Evolutionary conservation across 164 flowering plant species (phyloP).

Genomic region (Warburgia ugandensis): DNA sequence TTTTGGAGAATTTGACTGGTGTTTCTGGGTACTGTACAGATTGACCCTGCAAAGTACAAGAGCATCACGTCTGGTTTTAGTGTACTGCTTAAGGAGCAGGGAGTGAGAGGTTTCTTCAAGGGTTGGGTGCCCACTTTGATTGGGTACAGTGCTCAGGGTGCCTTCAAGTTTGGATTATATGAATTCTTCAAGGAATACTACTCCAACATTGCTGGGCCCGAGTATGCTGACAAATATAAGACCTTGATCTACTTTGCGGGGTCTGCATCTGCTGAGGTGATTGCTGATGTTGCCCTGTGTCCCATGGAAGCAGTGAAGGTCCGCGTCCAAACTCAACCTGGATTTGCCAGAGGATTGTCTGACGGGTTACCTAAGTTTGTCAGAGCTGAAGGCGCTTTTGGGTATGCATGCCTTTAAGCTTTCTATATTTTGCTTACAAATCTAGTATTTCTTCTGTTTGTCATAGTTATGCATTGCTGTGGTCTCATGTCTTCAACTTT

Average conservation of each 20-base stretch:
- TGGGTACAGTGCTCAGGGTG: slow-evolving; percentile 93
- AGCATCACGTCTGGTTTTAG: slow-evolving; percentile 65
- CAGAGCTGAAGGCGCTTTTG: slow-evolving; percentile 57
- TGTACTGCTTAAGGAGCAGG: slow-evolving; percentile 69
- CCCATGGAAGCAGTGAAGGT: slow-evolving; percentile 93
- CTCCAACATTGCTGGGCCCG: slow-evolving; percentile 84
- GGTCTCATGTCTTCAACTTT: neutral
- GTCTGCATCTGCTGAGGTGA: slow-evolving; percentile 82
- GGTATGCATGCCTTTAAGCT: slow-evolving; percentile 35
- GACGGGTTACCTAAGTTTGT: slow-evolving; percentile 83
- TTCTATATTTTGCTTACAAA: neutral
- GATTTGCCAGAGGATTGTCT: slow-evolving; percentile 72
- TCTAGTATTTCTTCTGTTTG: neutral
- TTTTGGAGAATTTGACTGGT: neutral
- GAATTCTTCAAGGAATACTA: slow-evolving; percentile 86
- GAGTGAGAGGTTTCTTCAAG: slow-evolving; percentile 59
- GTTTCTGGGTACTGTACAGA: slow-evolving; percentile 27
- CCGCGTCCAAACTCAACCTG: slow-evolving; percentile 90
- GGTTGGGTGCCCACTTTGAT: slow-evolving; percentile 89
- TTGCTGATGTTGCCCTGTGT: slow-evolving; percentile 84
- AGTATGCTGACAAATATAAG: slow-evolving; percentile 74
- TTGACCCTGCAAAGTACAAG: slow-evolving; percentile 76
- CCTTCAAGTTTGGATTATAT: slow-evolving; percentile 74
- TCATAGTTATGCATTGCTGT: no score
- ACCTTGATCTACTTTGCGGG: slow-evolving; percentile 81